A percentile compares a stretch with the other conserved stretches of the same genome.
phyloP scores from a whole-genome alignment of 1,284 basidiomycete species.

The Lignosus rhinocerotis region DNA sequence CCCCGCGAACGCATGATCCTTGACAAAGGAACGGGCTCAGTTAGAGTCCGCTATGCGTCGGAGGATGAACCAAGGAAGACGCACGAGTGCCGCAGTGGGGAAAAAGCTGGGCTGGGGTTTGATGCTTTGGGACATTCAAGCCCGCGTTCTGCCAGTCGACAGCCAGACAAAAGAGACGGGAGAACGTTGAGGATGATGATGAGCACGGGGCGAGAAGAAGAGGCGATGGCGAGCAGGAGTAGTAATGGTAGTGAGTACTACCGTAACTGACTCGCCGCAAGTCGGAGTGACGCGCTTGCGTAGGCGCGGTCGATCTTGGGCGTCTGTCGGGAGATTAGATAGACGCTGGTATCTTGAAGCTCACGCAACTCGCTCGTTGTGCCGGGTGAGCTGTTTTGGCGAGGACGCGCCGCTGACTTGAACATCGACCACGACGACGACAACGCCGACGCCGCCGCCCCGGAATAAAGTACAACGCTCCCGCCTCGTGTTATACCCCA shows the following conservation, averaged over 20 bases:
- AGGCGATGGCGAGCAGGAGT: background rate
- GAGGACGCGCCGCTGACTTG: background rate
- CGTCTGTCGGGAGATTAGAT: constrained; percentile 15
- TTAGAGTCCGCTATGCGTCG: background rate
- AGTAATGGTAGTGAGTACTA: too few relatives aligned
- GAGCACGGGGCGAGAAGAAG: background rate
- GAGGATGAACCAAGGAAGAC: constrained; percentile 6
- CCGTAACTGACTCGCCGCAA: background rate
- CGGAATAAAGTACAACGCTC: background rate
- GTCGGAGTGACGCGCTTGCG: constrained; percentile 3
- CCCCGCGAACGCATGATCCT: constrained; percentile 95
- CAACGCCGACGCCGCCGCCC: background rate
- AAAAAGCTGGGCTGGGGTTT: constrained; percentile 61
- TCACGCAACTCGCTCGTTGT: too few relatives aligned
- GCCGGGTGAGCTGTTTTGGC: background rate
- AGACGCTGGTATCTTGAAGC: constrained; percentile 5
- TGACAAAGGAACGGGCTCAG: constrained; percentile 10
- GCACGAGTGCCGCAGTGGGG: constrained; percentile 63
- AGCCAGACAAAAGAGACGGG: constrained; percentile 2
- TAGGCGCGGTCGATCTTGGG: background rate
- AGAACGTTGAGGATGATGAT: constrained; percentile 11
- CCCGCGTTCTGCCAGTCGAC: constrained; percentile 2
- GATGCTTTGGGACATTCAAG: constrained; percentile 18
- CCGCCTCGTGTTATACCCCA: background rate
- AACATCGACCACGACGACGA: background rate